These are phyloP conservation scores for Zasmidium cellare DNA, from an alignment of 2,329 filamentous ascomycete species.

Conservation along the genomic window DNA sequence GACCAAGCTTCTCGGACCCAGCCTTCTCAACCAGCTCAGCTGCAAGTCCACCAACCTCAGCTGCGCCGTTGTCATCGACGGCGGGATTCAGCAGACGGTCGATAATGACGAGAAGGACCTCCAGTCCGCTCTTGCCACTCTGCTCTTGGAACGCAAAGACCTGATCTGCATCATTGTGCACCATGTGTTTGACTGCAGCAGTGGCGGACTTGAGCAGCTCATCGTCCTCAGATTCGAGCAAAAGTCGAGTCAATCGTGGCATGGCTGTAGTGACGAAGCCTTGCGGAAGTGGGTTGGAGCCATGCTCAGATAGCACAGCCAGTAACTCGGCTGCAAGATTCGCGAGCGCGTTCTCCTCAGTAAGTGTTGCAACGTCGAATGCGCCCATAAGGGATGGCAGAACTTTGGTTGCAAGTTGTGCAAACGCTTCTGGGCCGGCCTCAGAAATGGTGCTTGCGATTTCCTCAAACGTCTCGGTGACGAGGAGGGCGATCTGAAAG, in stretches of 20 bases:
- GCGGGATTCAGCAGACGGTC: conserved; percentile 80
- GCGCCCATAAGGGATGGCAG: conserved; percentile 84
- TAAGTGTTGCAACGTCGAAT: conserved; percentile 84
- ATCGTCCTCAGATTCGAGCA: conserved; percentile 82
- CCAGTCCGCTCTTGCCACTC: conserved; percentile 77
- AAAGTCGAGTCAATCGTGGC: conserved; percentile 79
- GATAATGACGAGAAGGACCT: conserved; percentile 87
- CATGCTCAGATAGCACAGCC: conserved; percentile 76
- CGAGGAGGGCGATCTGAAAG: conserved; percentile 85
- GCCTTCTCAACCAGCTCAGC: conserved; percentile 95
- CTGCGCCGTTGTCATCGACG: conserved; percentile 90
- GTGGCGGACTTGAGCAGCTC: conserved; percentile 86
- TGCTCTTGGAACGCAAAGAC: conserved; percentile 82
- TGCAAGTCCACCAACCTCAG: conserved; percentile 92
- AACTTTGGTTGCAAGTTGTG: conserved; percentile 78
- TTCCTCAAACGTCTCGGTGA: conserved; percentile 89
- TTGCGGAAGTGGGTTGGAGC: conserved; percentile 77
- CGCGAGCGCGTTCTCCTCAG: conserved; percentile 79
- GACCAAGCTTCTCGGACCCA: conserved; percentile 84
- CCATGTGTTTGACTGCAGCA: conserved; percentile 82
- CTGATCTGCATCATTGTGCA: conserved; percentile 86
- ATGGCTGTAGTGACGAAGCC: conserved; percentile 83
- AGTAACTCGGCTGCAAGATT: conserved; percentile 86
- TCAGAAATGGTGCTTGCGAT: conserved; percentile 70
- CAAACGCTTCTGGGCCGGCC: conserved; percentile 66